Evolutionary conservation across 805 yeast genomes (phyloP).

Genomic region (Priceomyces haplophilus): DNA sequence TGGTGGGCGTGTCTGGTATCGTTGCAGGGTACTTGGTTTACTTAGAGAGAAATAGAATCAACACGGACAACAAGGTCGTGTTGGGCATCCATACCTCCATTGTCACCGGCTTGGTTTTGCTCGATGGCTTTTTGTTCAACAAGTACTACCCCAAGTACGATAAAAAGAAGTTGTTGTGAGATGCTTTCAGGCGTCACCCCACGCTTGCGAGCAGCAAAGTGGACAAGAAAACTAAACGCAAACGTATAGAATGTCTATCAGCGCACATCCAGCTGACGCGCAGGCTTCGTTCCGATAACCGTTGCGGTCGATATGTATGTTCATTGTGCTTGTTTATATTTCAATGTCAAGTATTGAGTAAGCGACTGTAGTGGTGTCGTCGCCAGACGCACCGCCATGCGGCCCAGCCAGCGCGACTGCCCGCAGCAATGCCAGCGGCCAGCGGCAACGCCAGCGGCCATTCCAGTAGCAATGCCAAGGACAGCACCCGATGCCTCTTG

Average conservation of each 20-base stretch:
- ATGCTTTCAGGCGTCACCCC: not conserved
- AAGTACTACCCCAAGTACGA: slow-evolving; percentile 55
- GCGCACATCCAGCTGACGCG: not conserved
- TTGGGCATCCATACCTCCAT: slow-evolving; percentile 49
- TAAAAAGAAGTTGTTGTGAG: slow-evolving; percentile 19
- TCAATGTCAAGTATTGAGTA: too few relatives aligned
- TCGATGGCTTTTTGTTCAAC: slow-evolving; percentile 53
- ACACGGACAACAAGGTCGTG: slow-evolving; percentile 43
- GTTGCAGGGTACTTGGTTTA: slow-evolving; percentile 49
- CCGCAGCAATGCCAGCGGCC: too few relatives aligned
- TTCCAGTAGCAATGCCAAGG: too few relatives aligned
- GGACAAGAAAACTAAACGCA: not conserved
- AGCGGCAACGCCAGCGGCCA: too few relatives aligned
- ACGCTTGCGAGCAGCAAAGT: not conserved
- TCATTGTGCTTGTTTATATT: slow-evolving; percentile 3
- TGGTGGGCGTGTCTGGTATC: slow-evolving; percentile 46
- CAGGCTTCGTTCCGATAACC: not conserved
- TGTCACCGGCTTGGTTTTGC: slow-evolving; percentile 50
- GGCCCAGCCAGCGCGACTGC: too few relatives aligned
- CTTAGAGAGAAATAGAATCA: slow-evolving; percentile 49
- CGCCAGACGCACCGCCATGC: too few relatives aligned
- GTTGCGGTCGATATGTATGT: slow-evolving; percentile 1
- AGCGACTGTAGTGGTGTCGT: not conserved
- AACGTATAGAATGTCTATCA: not conserved
- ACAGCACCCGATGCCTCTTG: too few relatives aligned